A percentile compares a stretch with the other conserved stretches of the same genome.
These are phyloP conservation scores for Coemansia nantahalensis DNA, from an alignment of 192 early-diverging fungal genomes.

Conservation along the genomic window DNA sequence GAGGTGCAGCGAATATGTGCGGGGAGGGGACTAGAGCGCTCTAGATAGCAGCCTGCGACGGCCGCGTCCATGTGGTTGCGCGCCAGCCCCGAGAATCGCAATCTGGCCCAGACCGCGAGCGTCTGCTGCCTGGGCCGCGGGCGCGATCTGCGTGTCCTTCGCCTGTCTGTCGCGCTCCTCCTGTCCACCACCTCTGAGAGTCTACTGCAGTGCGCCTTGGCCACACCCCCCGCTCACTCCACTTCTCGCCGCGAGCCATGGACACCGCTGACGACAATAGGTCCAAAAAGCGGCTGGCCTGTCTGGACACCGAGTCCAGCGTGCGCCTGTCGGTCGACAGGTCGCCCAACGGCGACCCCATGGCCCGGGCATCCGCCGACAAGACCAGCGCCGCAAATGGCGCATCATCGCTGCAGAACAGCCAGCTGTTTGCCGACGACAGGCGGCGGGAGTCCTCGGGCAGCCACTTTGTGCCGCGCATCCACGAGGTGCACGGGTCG, in stretches of 20 bases:
- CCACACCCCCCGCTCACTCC: no score
- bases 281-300: conserved; percentile 17
- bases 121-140: no score
- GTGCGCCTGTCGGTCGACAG: conserved; percentile 36
- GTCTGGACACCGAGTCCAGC: conserved; percentile 36
- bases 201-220: no score
- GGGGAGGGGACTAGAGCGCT: no score
- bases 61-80: no score
- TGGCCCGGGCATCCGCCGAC: neutral
- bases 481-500: conserved; percentile 30
- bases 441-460: conserved; percentile 11
- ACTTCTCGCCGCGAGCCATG: conserved; percentile 4
- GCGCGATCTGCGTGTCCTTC: no score
- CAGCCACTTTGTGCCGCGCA: conserved; percentile 28
- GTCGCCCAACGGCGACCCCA: conserved; percentile 6
- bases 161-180: no score
- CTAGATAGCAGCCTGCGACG: no score
- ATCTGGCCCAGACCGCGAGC: no score
- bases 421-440: neutral
- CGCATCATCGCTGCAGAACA: neutral
- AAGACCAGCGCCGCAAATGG: neutral
- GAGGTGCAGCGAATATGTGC: no score
- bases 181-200: no score
- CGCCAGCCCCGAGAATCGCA: no score
- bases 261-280: conserved; percentile 3